Evolutionary conservation across 2,329 filamentous ascomycete species (phyloP), one percentile per base, ranked within the genome.

Genomic region (Aspergillus niger): DNA sequence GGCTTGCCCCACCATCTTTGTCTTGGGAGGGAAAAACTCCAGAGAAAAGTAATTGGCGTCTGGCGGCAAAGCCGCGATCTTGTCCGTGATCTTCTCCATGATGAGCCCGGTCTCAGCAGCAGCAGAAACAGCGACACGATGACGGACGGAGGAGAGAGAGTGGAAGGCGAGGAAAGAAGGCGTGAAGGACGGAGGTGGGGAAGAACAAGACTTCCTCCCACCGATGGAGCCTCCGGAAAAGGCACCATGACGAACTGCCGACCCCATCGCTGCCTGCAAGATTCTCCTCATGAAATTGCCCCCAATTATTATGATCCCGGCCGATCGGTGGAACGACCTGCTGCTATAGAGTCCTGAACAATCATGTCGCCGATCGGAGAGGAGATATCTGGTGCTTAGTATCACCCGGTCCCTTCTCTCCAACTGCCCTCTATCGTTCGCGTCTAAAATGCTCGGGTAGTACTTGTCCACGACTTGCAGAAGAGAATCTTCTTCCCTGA

Each of bases 1-100:
- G 49, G 49, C 17, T 67, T 67, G 71, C 70, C 78, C 70, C 72
- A 86, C 85, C 88, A 96, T 97, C 63, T 89, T 85, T 50, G 95
- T 99, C 82, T 98, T 99, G 65, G 95, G 95, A 67, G 95, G 95
- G 81, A 99, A 99, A 86, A 99, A 99, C 81, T 99, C 95, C 78
- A 98, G 89, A 51, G 95, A 98, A 80, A 97, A 96, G 82, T 95
- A 98, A 75, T 86, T 88, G 66, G 86, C 86, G 77, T 91, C 87
- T 65, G 89, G 85, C 76, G 91, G 91, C 80, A 99, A 81, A 63
- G 92, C 91, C 79, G 91, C 91, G 74, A 98, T 94, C 83, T 97
- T 97, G 83, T 96, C 90, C 64, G 92, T 96, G 74, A 97, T 93
- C 80, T 91, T 95, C 81, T 92, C 89, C 89, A 91, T 91, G 63